Evolutionary conservation across 208 protist species (phyloP).

Genomic region (Acanthamoeba healyi): DNA sequence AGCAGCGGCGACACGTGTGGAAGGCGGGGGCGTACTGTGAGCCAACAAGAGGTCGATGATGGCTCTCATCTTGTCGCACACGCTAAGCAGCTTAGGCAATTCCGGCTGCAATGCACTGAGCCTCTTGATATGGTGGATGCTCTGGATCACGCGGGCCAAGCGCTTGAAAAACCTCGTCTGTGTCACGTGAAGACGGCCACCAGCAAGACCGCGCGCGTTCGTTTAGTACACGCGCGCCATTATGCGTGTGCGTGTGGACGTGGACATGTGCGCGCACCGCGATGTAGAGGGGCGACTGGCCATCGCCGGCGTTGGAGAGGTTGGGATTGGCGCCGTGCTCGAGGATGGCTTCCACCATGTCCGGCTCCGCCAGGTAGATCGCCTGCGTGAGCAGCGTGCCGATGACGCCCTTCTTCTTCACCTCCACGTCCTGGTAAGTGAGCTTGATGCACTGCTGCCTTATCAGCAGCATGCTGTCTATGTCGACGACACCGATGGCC

Average conservation of each 20-base stretch:
- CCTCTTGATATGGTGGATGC: not conserved
- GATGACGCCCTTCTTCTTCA: not conserved
- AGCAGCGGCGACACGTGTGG: too few relatives aligned
- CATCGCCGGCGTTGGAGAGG: not conserved
- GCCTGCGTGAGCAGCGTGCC: slow-evolving; percentile 40
- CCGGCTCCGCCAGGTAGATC: not conserved
- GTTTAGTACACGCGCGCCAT: too few relatives aligned
- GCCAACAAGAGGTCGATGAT: not conserved
- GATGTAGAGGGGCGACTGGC: slow-evolving; percentile 29
- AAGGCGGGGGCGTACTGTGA: not conserved
- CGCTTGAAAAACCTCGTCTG: not conserved
- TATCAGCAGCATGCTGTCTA: not conserved
- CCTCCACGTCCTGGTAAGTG: not conserved
- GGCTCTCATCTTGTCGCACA: not conserved
- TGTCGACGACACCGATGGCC: not conserved
- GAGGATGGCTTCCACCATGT: not conserved
- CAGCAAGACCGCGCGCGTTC: too few relatives aligned
- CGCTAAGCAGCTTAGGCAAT: not conserved
- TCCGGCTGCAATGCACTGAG: not conserved
- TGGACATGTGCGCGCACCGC: not conserved
- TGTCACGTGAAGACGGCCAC: not conserved
- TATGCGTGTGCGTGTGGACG: too few relatives aligned
- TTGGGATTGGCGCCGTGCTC: slow-evolving; percentile 25
- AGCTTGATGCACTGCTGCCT: not conserved
- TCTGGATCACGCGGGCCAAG: not conserved